phyloP scores from a whole-genome alignment of 1,139 yeast genomes.

The Geotrichum reessii region DNA sequence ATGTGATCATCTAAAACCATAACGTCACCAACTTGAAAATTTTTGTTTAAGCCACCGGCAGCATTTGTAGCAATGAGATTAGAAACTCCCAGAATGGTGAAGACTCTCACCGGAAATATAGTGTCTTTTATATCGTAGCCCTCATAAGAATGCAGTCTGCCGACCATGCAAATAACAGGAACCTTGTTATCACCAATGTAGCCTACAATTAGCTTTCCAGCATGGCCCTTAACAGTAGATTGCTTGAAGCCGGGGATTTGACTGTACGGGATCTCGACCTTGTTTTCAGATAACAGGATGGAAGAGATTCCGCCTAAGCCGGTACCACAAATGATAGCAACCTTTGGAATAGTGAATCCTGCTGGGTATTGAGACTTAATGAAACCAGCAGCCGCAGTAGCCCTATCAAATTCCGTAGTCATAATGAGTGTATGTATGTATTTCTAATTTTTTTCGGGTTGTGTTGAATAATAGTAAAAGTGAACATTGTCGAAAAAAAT shows the following conservation, averaged over 20 bases:
- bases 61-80: slow-evolving; percentile 80
- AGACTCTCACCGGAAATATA: slow-evolving; percentile 78
- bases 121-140: slow-evolving; percentile 79
- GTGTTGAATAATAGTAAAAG: neutral
- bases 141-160: slow-evolving; percentile 86
- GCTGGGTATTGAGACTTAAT: slow-evolving; percentile 28
- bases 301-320: slow-evolving; percentile 85
- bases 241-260: slow-evolving; percentile 74
- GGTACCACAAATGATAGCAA: slow-evolving; percentile 86
- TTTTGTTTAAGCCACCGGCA: slow-evolving; percentile 77
- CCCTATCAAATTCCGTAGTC: slow-evolving; percentile 21
- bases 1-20: slow-evolving; percentile 88
- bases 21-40: slow-evolving; percentile 73
- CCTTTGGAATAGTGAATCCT: slow-evolving; percentile 38
- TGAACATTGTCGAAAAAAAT: neutral
- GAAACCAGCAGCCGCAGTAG: slow-evolving; percentile 26
- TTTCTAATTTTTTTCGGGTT: neutral
- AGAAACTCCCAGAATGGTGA: slow-evolving; percentile 55
- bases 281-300: slow-evolving; percentile 41
- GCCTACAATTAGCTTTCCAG: slow-evolving; percentile 78
- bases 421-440: neutral
- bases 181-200: slow-evolving; percentile 59
- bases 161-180: slow-evolving; percentile 91
- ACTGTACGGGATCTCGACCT: slow-evolving; percentile 53
- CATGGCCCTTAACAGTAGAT: slow-evolving; percentile 88